Base-by-base conservation (phyloP, 1,139 yeast species). In the Yamadazyma spencermartinsiae region DNA sequence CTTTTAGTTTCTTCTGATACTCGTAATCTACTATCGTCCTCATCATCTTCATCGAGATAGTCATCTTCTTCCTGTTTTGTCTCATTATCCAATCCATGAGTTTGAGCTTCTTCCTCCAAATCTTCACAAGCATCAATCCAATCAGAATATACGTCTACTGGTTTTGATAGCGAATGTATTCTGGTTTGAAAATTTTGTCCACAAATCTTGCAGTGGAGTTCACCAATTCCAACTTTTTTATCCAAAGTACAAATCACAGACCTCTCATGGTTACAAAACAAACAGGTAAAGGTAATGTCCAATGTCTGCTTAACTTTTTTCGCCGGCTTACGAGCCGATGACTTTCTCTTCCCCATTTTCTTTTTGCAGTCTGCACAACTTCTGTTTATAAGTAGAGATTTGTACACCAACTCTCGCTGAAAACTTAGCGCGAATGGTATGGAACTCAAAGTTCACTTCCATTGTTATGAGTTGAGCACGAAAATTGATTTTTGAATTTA, bases 101-200 rank as follows among this genome's bases (percentile, higher is more conserved):
- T 62, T n/a, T 51, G 54, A 19, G 54, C 60, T 1, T 85, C 86
- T 46, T 81, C 82, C 31, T 94, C 95, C 44, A 92, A 94, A 37
- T 94, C 96, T 55, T 92, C 98, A 58, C 96, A 92, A 1, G 98
- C 98, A 68, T 92, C 98, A 42, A 89, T 89, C 98, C 98, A 92
- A 58, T 90, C 98, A 36, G 96, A 86, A 59, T 92, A 92, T 17
- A 92, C 87, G 61, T 92, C 98, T 30, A 92, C 90, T 0, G 98
- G 96, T 44, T 84, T 90, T 1, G 89, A 80, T 40, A 85, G 69
- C 34, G 85, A 80, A 60, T 88, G 88, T 51, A 90, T 88, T 35
- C 92, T 79, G 3, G 96, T 81, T 60, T 90, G 98, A 68, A 92
- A 94, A 35, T 80, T 79, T 58, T 92, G 98, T 1, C 98, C 98